Evolutionary conservation across 2,329 filamentous ascomycete species (phyloP), one percentile per base, ranked within the genome.

Genomic region (Trichoderma sp.): DNA sequence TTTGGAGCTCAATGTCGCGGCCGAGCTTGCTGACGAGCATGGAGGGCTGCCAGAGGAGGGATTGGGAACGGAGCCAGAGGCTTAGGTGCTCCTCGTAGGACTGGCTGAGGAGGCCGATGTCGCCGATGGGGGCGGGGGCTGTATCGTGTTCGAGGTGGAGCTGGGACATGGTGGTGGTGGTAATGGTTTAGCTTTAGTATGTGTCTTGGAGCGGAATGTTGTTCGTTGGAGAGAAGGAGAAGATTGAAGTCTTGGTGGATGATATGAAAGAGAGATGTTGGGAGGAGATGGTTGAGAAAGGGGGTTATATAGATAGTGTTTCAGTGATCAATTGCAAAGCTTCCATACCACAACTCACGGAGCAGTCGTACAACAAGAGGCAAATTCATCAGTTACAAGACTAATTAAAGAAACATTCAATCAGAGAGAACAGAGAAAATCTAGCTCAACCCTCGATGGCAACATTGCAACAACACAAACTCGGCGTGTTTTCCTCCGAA

Each of bases 1-100:
- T 58, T 34, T 58, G 55, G 9, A 47, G 43, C 44, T 58, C 55
- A 12, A 58, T 58, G 43, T 58, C 55, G 43, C n/a, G 43, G 55
- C 55, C 55, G 3, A 47, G 43, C 15, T 58, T 58, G 24, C 17
- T 47, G 26, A 43, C 55, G 2, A 58, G 55, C 55, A 58, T 58
- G 17, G 43, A 47, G 10, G 55, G 55, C 0, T 58, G n/a, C 55
- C 55, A 58, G 43, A 5, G n/a, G n/a, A 45, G 55, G 15, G 43
- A 21, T 9, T 58, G 55, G 26, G 55, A 34, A n/a, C n/a, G n/a
- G 7, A 58, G 55, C 55, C 55, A 58, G 26, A 19, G 3, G 43
- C 17, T 7, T 17, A 58, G 43, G 45, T 58, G 55, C 7, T 10
- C 30, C 21, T 30, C 15, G n/a, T 58, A 58, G 43, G 55, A 58